These are phyloP conservation scores for Yamadazyma atlantica DNA, from an alignment of 1,139 yeast species.

Conservation along the genomic window DNA sequence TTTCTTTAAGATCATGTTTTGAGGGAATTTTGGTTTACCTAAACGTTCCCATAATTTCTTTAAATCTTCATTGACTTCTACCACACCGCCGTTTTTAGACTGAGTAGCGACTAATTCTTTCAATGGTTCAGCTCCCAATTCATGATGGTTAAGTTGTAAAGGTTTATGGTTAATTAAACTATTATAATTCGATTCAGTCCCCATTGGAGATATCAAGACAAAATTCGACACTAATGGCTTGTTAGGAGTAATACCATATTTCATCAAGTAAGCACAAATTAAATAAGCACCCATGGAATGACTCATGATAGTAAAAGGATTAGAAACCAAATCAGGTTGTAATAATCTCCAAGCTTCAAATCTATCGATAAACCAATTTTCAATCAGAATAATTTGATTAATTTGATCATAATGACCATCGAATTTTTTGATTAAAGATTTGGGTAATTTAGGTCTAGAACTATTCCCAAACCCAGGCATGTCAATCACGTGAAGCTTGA, in stretches of 20 bases:
- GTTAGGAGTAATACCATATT: conserved; percentile 26
- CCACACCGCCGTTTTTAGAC: conserved; percentile 15
- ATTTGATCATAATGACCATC: conserved; percentile 23
- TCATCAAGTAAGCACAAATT: conserved; percentile 41
- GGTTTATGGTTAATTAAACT: conserved; percentile 36
- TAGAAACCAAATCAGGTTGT: conserved; percentile 6
- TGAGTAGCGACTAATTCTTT: conserved; percentile 25
- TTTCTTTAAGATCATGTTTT: conserved; percentile 28
- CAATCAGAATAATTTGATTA: conserved; percentile 33
- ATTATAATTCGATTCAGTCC: conserved; percentile 40
- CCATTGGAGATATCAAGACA: conserved; percentile 46
- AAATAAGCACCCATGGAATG: conserved; percentile 51
- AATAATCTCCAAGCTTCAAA: conserved; percentile 37
- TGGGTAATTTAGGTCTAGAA: conserved; percentile 40
- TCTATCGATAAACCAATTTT: conserved; percentile 45
- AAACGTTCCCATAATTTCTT: conserved; percentile 30
- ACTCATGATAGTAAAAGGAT: conserved; percentile 29
- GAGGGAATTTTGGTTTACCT: conserved; percentile 44
- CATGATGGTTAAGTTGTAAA: conserved; percentile 35
- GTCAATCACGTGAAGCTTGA: conserved; percentile 37
- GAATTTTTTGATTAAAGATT: conserved; percentile 25
- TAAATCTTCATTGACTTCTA: conserved; percentile 20
- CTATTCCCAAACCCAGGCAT: conserved; percentile 49
- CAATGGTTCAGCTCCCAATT: conserved; percentile 26
- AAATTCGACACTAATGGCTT: conserved; percentile 24